Evolutionary conservation across 2,329 filamentous ascomycete species (phyloP), one percentile per base, ranked within the genome.

Genomic region (Aciculosporium take): DNA sequence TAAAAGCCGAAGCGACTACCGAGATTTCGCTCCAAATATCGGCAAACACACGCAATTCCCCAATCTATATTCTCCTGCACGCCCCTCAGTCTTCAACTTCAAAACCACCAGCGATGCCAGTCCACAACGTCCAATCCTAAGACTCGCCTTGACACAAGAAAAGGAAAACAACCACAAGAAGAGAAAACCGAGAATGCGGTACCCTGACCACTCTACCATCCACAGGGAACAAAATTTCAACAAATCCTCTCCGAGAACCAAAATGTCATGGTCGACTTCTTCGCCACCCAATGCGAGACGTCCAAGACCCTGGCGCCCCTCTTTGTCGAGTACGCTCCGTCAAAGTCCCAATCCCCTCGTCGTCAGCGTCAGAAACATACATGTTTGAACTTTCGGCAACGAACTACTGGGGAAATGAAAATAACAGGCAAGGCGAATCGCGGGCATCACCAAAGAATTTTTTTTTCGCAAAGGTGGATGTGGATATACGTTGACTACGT

Each of bases 281-380:
- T 41, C 20, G 39, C 42, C 18, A 38, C 34, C n/a, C n/a, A 18
- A 17, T 33, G 35, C 35, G 42, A 38, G n/a, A 15, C 6, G n/a
- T 44, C 28, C 17, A 44, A 44, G 23, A 34, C 29, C 4, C 42
- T 44, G 10, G 39, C 34, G 15, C 42, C 42, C 12, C 35, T 44
- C n/a, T 41, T 44, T n/a, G 34, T 44, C 9, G 42, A 44, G 42
- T 41, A 41, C 29, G 42, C 21, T n/a, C n/a, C 15, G 5, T 4
- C 10, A 1, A 25, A 2, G 10, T 9, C 33, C 12, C 24, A 10
- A n/a, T 37, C 3, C 17, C 18, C 13, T 15, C 31, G 15, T 12
- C 12, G n/a, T n/a, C n/a, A n/a, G n/a, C n/a, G n/a, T n/a, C n/a
- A n/a, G n/a, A n/a, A n/a, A n/a, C n/a, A n/a, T n/a, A n/a, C n/a